Conservation (phyloP, 345 rosid species). For the Hypericum perforatum region DNA sequence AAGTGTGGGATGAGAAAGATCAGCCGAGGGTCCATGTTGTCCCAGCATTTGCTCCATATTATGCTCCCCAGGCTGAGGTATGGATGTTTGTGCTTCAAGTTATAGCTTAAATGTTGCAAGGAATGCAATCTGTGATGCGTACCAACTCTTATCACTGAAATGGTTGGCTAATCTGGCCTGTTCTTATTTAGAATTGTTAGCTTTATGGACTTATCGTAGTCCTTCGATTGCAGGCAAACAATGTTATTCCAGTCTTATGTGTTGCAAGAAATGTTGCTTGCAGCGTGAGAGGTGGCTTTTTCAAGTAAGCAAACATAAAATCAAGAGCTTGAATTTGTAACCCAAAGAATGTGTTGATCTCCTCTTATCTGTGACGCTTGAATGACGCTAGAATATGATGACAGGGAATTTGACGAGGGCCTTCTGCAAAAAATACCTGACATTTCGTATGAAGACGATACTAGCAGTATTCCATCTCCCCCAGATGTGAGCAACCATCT, state of each 20-base stretch:
- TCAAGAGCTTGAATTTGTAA: too few relatives aligned
- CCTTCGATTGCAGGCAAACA: slow-evolving; percentile 46
- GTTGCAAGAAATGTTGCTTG: slow-evolving; percentile 96
- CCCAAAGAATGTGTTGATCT: not conserved
- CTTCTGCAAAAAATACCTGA: slow-evolving; percentile 67
- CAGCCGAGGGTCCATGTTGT: slow-evolving; percentile 96
- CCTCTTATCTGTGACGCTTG: not conserved
- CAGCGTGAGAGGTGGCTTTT: slow-evolving; percentile 92
- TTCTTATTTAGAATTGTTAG: not conserved
- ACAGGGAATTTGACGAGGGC: slow-evolving; percentile 91
- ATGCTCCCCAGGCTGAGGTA: slow-evolving; percentile 98
- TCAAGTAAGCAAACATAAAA: slow-evolving; percentile 49
- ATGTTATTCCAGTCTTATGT: slow-evolving; percentile 72
- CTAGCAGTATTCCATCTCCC: slow-evolving; percentile 55
- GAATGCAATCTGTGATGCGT: slow-evolving; percentile 5
- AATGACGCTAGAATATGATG: slow-evolving; percentile 19
- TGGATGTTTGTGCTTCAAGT: not conserved
- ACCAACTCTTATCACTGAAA: slow-evolving; percentile 17
- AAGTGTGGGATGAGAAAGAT: slow-evolving; percentile 99
- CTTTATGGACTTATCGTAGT: slow-evolving; percentile 14
- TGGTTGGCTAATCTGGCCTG: not conserved
- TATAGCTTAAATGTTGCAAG: not conserved
- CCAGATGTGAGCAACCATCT: slow-evolving; percentile 95
- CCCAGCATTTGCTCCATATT: slow-evolving; percentile 97
- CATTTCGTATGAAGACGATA: slow-evolving; percentile 80